Evolutionary conservation across 1,284 basidiomycete species (phyloP).

Genomic region (Ustilago trichophora): DNA sequence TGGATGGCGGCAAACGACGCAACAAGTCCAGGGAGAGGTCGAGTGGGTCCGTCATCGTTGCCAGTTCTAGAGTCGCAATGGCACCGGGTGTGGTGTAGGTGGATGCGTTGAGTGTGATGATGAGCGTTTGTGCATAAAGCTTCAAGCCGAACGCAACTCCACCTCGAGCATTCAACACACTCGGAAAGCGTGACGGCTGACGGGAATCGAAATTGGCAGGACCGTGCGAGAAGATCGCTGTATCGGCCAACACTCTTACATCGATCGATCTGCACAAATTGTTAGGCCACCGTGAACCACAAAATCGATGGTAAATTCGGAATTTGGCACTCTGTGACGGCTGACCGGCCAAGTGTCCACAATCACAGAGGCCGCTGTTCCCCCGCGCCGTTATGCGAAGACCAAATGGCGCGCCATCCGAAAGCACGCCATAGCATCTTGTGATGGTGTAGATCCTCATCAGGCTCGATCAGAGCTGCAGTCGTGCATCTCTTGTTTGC

Average conservation of each 20-base stretch:
- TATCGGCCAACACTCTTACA: no score
- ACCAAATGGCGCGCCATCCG: background rate
- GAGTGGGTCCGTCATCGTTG: conserved; percentile 53
- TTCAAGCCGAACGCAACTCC: conserved; percentile 10
- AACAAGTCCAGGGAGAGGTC: conserved; percentile 80
- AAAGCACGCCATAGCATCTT: conserved; percentile 29
- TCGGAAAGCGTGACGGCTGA: conserved; percentile 4
- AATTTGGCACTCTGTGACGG: background rate
- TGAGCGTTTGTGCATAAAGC: background rate
- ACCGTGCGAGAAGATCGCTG: conserved; percentile 18
- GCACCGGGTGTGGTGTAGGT: no score
- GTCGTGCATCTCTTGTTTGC: background rate
- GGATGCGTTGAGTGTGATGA: background rate
- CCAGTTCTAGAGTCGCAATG: no score
- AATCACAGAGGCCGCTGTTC: no score
- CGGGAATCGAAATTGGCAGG: background rate
- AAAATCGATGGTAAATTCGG: background rate
- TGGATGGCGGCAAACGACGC: conserved; percentile 91
- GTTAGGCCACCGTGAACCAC: background rate
- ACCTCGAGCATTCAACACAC: conserved; percentile 1
- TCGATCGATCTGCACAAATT: no score
- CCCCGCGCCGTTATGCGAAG: conserved; percentile 1
- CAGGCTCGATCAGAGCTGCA: background rate
- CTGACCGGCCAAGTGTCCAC: conserved; percentile 5
- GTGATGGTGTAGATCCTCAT: conserved; percentile 14